Evolutionary conservation across 768 basidiomycete species (phyloP), one percentile per base, ranked within the genome.

Genomic region (Coprinopsis marcescibilis): DNA sequence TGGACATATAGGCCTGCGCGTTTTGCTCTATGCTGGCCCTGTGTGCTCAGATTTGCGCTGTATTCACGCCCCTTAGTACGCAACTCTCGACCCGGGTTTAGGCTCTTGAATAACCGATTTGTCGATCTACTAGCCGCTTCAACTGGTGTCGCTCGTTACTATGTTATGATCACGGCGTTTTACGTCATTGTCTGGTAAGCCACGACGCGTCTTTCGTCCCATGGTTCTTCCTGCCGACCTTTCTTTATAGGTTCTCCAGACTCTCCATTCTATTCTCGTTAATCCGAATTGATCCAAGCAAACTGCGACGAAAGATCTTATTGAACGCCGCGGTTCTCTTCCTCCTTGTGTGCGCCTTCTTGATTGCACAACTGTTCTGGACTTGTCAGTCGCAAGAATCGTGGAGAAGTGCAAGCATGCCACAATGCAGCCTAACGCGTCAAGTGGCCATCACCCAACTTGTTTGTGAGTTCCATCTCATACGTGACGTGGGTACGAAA

Each of bases 201-300:
- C 40, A 23, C 3, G 35, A 20, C 23, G 14, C 30, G 3, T 10
- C 32, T 34, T n/a, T 35, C 15, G 8, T 17, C 14, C n/a, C 15
- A 27, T 13, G 7, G 24, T 30, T 27, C n/a, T 19, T n/a, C 25
- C 15, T n/a, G n/a, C 19, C 8, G 34, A 39, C 23, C 19, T 15
- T 11, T 14, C 37, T 25, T 8, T 17, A 10, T 42, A 74, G 73
- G 72, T 66, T 61, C 29, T 63, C 77, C 2, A 69, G 77, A 15
- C 60, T 76, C n/a, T 70, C 75, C 20, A 77, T 78, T 35, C 59
- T 80, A 5, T 75, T 75, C 60, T 77, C 76, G 4, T 67, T 80
- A 49, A 71, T 78, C 43, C 73, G 78, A 29, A 67, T 78, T 54
- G 72, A 73, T 43, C 70, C 72, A 1, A 65, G 66, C 40, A 48